Evolutionary conservation across 495 filamentous ascomycete genomes (phyloP).

Genomic region (Ramalina intermedia): DNA sequence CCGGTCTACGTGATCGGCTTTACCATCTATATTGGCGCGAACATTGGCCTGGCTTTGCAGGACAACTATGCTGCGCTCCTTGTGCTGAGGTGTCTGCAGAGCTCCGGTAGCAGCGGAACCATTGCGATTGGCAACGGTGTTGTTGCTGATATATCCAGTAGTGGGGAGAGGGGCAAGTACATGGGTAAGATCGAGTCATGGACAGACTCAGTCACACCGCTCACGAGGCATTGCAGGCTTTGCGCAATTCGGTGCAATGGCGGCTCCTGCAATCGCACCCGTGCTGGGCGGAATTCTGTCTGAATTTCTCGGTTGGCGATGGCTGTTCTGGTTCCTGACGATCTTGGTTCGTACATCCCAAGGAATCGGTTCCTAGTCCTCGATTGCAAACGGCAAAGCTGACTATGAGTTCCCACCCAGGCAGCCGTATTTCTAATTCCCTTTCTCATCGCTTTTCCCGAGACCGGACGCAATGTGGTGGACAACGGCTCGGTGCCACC

Average conservation of each 20-base stretch:
- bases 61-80: slow-evolving; percentile 38
- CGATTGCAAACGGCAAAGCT: too few relatives aligned
- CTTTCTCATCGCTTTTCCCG: slow-evolving; percentile 32
- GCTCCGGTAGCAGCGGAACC: slow-evolving; percentile 30
- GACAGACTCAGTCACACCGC: neutral
- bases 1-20: slow-evolving; percentile 26
- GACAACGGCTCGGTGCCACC: slow-evolving; percentile 31
- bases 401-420: too few relatives aligned
- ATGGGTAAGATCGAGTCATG: slow-evolving; percentile 19
- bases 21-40: slow-evolving; percentile 24
- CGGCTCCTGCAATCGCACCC: slow-evolving; percentile 30
- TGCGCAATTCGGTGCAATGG: slow-evolving; percentile 12
- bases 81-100: slow-evolving; percentile 41
- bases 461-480: slow-evolving; percentile 39
- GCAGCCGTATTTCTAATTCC: slow-evolving; percentile 27
- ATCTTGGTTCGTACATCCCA: slow-evolving; percentile 20
- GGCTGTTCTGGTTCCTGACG: slow-evolving; percentile 43
- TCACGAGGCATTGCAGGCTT: neutral
- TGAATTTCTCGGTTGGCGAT: slow-evolving; percentile 36
- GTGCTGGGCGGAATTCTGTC: slow-evolving; percentile 41
- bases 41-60: slow-evolving; percentile 26
- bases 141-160: slow-evolving; percentile 23
- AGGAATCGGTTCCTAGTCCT: too few relatives aligned
- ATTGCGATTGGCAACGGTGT: slow-evolving; percentile 20
- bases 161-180: slow-evolving; percentile 21